A percentile compares a stretch with the other conserved stretches of the same genome.
These are phyloP conservation scores for Naganishia kalamii DNA, from an alignment of 768 basidiomycete species.

Conservation along the genomic window DNA sequence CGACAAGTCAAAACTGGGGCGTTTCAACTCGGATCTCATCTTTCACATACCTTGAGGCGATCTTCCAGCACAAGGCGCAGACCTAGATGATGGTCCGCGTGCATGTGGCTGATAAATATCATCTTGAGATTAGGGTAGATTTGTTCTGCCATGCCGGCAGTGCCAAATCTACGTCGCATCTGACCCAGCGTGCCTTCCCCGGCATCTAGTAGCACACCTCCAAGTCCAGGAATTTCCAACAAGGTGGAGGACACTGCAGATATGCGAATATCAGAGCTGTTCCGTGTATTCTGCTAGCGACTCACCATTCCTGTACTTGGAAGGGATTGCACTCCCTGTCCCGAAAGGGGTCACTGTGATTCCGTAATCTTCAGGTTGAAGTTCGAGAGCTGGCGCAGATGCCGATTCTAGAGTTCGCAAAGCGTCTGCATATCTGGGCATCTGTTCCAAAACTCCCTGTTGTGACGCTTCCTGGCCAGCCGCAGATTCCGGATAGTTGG, in stretches of 20 bases:
- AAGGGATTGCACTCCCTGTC: constrained; percentile 79
- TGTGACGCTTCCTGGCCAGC: constrained; percentile 42
- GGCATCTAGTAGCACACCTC: constrained; percentile 73
- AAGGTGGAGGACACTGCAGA: constrained; percentile 59
- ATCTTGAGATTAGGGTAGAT: constrained; percentile 63
- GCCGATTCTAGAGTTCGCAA: constrained; percentile 43
- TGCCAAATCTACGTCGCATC: constrained; percentile 67
- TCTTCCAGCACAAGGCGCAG: constrained; percentile 65
- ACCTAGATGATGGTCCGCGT: constrained; percentile 88
- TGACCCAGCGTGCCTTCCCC: constrained; percentile 95
- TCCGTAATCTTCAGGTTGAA: constrained; percentile 11
- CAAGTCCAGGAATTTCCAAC: constrained; percentile 64
- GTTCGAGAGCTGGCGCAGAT: constrained; percentile 7
- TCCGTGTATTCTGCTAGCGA: background rate
- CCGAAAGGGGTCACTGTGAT: constrained; percentile 72
- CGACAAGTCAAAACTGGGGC: background rate
- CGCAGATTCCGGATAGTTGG: constrained; percentile 24
- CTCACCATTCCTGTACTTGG: constrained; percentile 78
- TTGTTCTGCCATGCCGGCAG: constrained; percentile 11
- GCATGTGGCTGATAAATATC: constrained; percentile 82
- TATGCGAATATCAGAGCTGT: background rate
- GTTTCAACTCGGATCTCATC: background rate
- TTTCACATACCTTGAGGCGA: constrained; percentile 57
- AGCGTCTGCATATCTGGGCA: constrained; percentile 48
- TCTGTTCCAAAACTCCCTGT: constrained; percentile 41